Conservation (phyloP, 148 eudicot genomes). For the Pharnaceum exiguum region DNA sequence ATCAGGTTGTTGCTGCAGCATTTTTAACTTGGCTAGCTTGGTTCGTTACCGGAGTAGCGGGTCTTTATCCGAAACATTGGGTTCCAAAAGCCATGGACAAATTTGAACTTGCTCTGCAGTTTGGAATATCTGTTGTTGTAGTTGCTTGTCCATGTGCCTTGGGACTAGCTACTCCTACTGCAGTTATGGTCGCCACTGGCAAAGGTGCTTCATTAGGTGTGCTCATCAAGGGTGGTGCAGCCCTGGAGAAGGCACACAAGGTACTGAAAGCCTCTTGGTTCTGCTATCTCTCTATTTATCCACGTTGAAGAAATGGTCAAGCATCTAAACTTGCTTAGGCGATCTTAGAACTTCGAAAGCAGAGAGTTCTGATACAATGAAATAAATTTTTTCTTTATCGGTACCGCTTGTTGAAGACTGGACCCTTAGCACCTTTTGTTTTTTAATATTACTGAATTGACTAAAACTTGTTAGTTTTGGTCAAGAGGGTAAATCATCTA, state of each 20-base stretch:
- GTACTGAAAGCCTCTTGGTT: conserved; percentile 26
- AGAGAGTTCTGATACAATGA: too few relatives aligned
- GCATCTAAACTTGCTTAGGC: too few relatives aligned
- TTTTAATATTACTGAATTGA: too few relatives aligned
- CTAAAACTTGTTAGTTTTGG: too few relatives aligned
- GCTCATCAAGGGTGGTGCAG: conserved; percentile 91
- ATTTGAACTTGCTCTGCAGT: conserved; percentile 96
- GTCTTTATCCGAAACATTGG: conserved; percentile 72
- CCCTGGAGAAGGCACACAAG: conserved; percentile 96
- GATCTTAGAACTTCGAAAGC: too few relatives aligned
- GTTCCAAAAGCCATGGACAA: conserved; percentile 86
- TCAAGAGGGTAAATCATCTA: too few relatives aligned
- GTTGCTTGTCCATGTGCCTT: conserved; percentile 99
- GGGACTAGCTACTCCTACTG: conserved; percentile 98
- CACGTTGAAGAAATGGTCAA: neutral
- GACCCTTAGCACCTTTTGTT: too few relatives aligned
- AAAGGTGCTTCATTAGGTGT: conserved; percentile 98
- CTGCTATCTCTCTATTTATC: neutral
- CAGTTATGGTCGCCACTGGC: conserved; percentile 98
- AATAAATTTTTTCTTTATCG: too few relatives aligned
- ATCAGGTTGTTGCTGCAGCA: conserved; percentile 74
- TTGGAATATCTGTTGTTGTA: conserved; percentile 88
- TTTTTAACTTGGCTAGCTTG: conserved; percentile 81
- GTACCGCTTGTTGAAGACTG: too few relatives aligned
- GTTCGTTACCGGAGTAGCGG: conserved; percentile 71